These are phyloP conservation scores for Backusella tuberculispora DNA, from an alignment of 192 early-diverging fungal species.

Conservation along the genomic window DNA sequence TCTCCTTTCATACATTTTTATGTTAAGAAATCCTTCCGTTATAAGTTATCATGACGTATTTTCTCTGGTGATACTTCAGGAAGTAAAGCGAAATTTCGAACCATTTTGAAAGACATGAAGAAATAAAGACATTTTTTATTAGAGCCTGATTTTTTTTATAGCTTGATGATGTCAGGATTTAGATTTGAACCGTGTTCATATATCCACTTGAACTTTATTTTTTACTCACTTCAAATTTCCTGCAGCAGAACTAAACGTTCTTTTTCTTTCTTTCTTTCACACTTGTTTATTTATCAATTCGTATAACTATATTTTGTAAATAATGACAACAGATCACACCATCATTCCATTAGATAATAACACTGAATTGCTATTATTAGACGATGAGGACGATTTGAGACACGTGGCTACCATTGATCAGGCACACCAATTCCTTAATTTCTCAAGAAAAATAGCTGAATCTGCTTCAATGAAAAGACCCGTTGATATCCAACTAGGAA, in stretches of 20 bases:
- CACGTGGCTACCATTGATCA: not conserved
- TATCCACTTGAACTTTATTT: not conserved
- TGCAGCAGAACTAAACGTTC: not conserved
- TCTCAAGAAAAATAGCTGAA: conserved; percentile 5
- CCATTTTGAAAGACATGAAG: no score
- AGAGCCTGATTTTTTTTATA: no score
- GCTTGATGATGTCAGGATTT: no score
- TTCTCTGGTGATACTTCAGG: no score
- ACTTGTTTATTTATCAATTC: not conserved
- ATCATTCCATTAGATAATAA: not conserved
- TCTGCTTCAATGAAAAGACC: conserved; percentile 12
- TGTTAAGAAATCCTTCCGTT: no score
- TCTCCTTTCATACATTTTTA: no score
- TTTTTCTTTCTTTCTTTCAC: not conserved
- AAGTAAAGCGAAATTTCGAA: no score
- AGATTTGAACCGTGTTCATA: no score
- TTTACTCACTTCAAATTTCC: not conserved
- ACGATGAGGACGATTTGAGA: not conserved
- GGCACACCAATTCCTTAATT: conserved; percentile 15
- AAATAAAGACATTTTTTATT: no score
- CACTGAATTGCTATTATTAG: not conserved
- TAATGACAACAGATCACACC: not conserved
- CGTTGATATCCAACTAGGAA: conserved; percentile 28
- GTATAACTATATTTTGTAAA: not conserved
- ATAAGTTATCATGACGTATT: no score